A percentile compares a stretch with the other conserved stretches of the same genome.
phyloP scores from a whole-genome alignment of 345 rosid species.

The Dipteronia sinensis region DNA sequence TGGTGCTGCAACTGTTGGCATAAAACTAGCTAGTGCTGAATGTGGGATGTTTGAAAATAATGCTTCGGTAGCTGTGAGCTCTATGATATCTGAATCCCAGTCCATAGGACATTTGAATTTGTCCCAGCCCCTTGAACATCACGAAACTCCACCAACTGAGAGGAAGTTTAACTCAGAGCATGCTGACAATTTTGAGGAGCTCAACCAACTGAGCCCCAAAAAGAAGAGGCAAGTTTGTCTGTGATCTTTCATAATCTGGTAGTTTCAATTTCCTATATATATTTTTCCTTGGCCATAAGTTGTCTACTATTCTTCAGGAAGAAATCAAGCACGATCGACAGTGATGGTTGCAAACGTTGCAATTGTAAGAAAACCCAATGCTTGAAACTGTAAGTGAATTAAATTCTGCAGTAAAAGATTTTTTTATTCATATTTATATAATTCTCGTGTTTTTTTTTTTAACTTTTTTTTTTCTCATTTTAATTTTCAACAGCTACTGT shows the following conservation, averaged over 20 bases:
- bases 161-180: conserved; percentile 37
- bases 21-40: conserved; percentile 18
- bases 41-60: conserved; percentile 28
- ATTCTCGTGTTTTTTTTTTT: no score
- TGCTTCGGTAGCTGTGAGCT: conserved; percentile 24
- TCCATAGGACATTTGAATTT: conserved; percentile 26
- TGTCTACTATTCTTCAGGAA: conserved; percentile 34
- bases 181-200: conserved; percentile 38
- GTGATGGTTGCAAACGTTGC: conserved; percentile 61
- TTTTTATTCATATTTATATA: not conserved
- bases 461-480: not conserved
- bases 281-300: not conserved
- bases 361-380: conserved; percentile 62
- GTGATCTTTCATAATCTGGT: conserved; percentile 12
- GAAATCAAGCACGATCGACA: conserved; percentile 33
- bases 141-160: conserved; percentile 32
- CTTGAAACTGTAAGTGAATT: conserved; percentile 62
- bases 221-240: conserved; percentile 44
- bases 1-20: conserved; percentile 24
- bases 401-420: not conserved
- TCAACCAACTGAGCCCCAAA: conserved; percentile 41
- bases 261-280: not conserved
- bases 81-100: conserved; percentile 33
- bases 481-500: conserved; percentile 51
- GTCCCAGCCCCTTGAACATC: conserved; percentile 23